phyloP scores from a whole-genome alignment of 1,284 basidiomycete genomes.

The Marasmius oreades region DNA sequence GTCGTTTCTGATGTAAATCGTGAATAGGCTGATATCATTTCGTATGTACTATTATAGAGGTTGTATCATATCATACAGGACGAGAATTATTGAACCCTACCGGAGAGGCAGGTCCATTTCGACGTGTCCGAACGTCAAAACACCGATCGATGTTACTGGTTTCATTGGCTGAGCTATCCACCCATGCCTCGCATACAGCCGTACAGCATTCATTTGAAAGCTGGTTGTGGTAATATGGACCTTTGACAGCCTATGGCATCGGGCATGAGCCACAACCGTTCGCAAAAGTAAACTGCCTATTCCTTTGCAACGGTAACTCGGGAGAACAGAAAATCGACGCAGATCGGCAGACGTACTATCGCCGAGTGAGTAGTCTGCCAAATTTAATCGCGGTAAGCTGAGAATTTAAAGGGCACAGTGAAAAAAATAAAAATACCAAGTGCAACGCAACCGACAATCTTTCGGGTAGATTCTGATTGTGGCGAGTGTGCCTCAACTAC shows the following conservation, averaged over 20 bases:
- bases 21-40: too few species aligned
- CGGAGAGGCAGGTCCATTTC: neutral
- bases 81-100: neutral
- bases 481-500: neutral
- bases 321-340: neutral
- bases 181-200: conserved; percentile 1
- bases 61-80: neutral
- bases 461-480: neutral
- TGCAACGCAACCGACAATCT: conserved; percentile 1
- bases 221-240: neutral
- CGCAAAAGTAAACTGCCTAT: neutral
- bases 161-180: conserved; percentile 4
- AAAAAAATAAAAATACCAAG: neutral
- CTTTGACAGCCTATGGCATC: neutral
- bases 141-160: neutral
- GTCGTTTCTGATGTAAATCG: too few species aligned
- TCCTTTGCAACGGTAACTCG: neutral
- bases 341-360: conserved; percentile 2
- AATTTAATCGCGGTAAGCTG: neutral
- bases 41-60: too few species aligned
- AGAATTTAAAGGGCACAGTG: neutral
- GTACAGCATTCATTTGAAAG: conserved; percentile 4
- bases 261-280: neutral
- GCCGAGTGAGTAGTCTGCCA: neutral
- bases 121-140: conserved; percentile 1